phyloP scores from a whole-genome alignment of 1,284 basidiomycete genomes.

The Cryptococcus jaspeensis region DNA sequence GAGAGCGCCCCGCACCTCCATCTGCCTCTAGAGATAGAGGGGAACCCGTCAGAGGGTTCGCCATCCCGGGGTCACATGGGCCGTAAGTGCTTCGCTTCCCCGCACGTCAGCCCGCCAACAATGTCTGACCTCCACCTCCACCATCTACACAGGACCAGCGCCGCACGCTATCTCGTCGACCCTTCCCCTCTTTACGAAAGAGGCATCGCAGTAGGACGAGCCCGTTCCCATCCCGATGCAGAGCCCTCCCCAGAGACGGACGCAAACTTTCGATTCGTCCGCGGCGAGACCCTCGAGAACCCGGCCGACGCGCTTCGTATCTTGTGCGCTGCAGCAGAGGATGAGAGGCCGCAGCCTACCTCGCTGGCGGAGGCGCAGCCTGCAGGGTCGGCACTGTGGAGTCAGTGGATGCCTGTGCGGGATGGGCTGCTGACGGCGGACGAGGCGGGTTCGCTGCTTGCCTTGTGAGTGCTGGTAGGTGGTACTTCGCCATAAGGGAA shows the following conservation, averaged over 20 bases:
- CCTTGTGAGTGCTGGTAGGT: conserved; percentile 8
- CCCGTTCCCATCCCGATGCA: background rate
- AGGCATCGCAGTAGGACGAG: too few relatives aligned
- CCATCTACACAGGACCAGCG: background rate
- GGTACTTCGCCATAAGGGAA: background rate
- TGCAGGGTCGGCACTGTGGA: conserved; percentile 15
- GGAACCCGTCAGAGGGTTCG: background rate
- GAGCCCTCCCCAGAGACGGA: background rate
- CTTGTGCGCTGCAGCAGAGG: conserved; percentile 19
- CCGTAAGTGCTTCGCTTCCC: too few relatives aligned
- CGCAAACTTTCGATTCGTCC: conserved; percentile 11
- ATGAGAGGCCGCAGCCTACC: background rate
- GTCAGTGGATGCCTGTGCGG: conserved; percentile 21
- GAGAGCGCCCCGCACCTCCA: too few relatives aligned
- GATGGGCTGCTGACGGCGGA: conserved; percentile 22
- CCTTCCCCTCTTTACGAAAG: too few relatives aligned
- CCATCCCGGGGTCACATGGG: too few relatives aligned
- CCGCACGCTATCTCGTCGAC: background rate
- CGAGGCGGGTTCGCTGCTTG: conserved; percentile 15
- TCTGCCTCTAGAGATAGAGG: background rate
- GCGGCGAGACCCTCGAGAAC: conserved; percentile 22
- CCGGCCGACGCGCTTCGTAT: conserved; percentile 24
- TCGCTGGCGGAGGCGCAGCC: background rate
- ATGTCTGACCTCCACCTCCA: too few relatives aligned
- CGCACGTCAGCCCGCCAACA: too few relatives aligned